Evolutionary conservation across 2,329 filamentous ascomycete genomes (phyloP).

Genomic region (Samsoniella hepiali): DNA sequence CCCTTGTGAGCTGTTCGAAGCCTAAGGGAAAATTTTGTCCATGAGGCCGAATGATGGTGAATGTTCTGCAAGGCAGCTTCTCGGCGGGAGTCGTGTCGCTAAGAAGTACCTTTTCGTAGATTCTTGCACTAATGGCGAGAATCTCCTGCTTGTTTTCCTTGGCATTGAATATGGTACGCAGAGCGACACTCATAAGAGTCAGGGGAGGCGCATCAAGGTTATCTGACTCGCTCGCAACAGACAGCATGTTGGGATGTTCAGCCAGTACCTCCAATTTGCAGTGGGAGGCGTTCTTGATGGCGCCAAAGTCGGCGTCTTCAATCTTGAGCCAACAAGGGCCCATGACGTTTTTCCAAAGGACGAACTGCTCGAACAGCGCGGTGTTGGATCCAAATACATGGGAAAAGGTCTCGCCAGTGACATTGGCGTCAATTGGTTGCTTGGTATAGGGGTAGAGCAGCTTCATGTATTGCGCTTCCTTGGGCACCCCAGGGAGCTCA

Average conservation of each 20-base stretch:
- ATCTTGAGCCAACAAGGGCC: conserved; percentile 97
- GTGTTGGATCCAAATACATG: conserved; percentile 93
- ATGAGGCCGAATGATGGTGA: conserved; percentile 84
- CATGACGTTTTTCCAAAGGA: conserved; percentile 98
- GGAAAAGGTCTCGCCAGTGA: conserved; percentile 84
- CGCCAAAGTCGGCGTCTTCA: conserved; percentile 75
- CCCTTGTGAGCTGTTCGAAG: conserved; percentile 72
- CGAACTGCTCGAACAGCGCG: conserved; percentile 93
- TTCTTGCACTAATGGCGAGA: conserved; percentile 81
- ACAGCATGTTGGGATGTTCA: conserved; percentile 72
- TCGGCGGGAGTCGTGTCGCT: conserved; percentile 86
- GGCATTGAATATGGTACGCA: conserved; percentile 83
- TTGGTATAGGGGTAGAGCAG: conserved; percentile 87
- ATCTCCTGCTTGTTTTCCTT: conserved; percentile 98
- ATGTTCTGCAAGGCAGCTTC: conserved; percentile 82
- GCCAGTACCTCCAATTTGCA: conserved; percentile 88
- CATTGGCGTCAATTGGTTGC: conserved; percentile 65
- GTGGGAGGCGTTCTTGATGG: conserved; percentile 89
- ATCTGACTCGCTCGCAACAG: conserved; percentile 71
- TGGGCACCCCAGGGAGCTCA: conserved; percentile 81
- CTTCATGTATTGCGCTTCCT: conserved; percentile 88
- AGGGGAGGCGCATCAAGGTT: conserved; percentile 79
- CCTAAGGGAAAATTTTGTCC: conserved; percentile 75
- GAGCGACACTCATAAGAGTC: conserved; percentile 91
- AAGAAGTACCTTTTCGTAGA: conserved; percentile 87